These are phyloP conservation scores for Silybum marianum DNA, from an alignment of 129 eudicot species.

Conservation along the genomic window DNA sequence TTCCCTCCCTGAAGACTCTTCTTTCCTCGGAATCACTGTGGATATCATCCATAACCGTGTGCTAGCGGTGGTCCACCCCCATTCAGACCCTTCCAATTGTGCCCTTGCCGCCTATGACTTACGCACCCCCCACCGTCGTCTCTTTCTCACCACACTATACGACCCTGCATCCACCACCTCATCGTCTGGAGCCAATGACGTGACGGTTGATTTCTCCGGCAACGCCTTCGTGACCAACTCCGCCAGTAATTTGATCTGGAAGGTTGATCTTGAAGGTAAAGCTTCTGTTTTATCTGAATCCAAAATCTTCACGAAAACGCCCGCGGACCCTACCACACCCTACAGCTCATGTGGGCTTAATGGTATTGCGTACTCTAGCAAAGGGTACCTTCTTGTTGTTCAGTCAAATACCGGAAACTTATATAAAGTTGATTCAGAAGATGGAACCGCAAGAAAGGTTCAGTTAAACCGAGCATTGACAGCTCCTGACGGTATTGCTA, in stretches of 20 bases:
- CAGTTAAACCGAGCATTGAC: slow-evolving; percentile 45
- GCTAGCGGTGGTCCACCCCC: slow-evolving; percentile 56
- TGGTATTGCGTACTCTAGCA: slow-evolving; percentile 54
- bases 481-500: slow-evolving; percentile 67
- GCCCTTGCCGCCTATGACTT: slow-evolving; percentile 75
- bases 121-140: slow-evolving; percentile 49
- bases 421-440: slow-evolving; percentile 56
- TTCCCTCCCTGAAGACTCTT: slow-evolving; percentile 56
- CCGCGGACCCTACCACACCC: slow-evolving; percentile 33
- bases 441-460: slow-evolving; percentile 56
- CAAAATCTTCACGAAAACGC: slow-evolving; percentile 30
- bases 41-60: slow-evolving; percentile 52
- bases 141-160: slow-evolving; percentile 59
- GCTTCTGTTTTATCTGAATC: slow-evolving; percentile 51
- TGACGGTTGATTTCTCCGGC: slow-evolving; percentile 61
- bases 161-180: slow-evolving; percentile 30
- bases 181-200: slow-evolving; percentile 51
- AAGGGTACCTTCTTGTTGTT: slow-evolving; percentile 58
- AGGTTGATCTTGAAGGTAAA: slow-evolving; percentile 51
- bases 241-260: slow-evolving; percentile 51
- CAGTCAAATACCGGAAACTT: slow-evolving; percentile 72
- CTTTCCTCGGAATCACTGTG: slow-evolving; percentile 70
- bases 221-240: slow-evolving; percentile 78
- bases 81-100: slow-evolving; percentile 40
- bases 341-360: slow-evolving; percentile 50